Percentiles rank a stretch among this genome's conserved stretches.
Conservation (phyloP, 148 eudicot genomes). For the Linanthus parryae region DNA sequence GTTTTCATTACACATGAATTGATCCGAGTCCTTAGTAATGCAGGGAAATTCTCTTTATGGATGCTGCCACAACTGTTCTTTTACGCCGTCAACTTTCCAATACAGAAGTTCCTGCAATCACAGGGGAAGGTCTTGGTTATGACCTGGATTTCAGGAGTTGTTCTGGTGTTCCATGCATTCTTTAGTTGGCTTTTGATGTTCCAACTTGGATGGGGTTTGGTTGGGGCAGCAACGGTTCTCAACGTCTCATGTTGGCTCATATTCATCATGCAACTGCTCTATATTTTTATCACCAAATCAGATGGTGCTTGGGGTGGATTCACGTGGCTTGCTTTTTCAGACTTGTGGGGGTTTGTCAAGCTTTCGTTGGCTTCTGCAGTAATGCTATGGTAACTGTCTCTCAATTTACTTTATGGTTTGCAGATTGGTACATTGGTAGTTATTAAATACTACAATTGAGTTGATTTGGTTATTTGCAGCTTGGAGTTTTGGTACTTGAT, state of each 20-base stretch:
- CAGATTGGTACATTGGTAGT: not conserved
- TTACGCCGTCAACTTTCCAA: slow-evolving; percentile 67
- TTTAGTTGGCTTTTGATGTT: slow-evolving; percentile 70
- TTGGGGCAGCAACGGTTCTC: slow-evolving; percentile 63
- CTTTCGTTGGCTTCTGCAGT: slow-evolving; percentile 80
- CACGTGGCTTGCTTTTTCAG: slow-evolving; percentile 61
- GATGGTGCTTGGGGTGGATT: slow-evolving; percentile 85
- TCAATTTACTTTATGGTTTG: not conserved
- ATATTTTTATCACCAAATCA: slow-evolving; percentile 52
- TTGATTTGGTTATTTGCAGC: slow-evolving; percentile 33
- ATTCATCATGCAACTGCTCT: slow-evolving; percentile 44
- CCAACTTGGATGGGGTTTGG: slow-evolving; percentile 55
- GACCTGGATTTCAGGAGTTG: slow-evolving; percentile 47
- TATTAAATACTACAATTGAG: not conserved
- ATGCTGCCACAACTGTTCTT: slow-evolving; percentile 80
- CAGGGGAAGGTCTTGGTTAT: slow-evolving; percentile 71
- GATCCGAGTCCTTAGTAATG: too few relatives aligned
- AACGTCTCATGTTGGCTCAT: slow-evolving; percentile 78
- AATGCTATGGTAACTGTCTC: slow-evolving; percentile 55
- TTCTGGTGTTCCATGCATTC: slow-evolving; percentile 42
- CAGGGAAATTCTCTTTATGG: slow-evolving; percentile 64
- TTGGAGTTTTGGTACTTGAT: slow-evolving; percentile 89
- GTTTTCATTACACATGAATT: too few relatives aligned
- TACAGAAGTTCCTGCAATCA: slow-evolving; percentile 77
- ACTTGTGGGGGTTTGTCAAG: slow-evolving; percentile 66